Evolutionary conservation across 2,329 filamentous ascomycete species (phyloP).

Genomic region (Alternaria brassicae): DNA sequence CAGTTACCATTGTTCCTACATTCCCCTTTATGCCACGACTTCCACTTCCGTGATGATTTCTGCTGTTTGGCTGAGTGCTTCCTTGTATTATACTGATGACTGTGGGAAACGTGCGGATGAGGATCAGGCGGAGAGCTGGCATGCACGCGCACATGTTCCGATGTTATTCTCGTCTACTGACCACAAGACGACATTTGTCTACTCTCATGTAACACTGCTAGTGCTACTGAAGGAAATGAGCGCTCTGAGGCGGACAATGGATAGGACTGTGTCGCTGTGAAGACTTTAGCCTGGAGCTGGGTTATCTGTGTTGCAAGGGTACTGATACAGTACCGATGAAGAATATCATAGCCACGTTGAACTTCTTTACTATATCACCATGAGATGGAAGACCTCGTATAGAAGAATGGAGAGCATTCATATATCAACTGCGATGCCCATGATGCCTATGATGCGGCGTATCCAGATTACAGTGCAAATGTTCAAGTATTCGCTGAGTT

Average conservation of each 20-base stretch:
- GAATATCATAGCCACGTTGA: conserved; percentile 46
- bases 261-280: conserved; percentile 41
- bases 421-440: conserved; percentile 33
- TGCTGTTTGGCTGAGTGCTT: not conserved
- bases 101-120: conserved; percentile 41
- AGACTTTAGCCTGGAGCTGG: not conserved
- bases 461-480: conserved; percentile 43
- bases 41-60: conserved; percentile 24
- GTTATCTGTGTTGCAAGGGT: not conserved
- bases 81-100: conserved; percentile 39
- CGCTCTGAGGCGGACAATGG: conserved; percentile 50
- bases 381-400: conserved; percentile 35
- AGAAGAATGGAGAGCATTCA: conserved; percentile 41
- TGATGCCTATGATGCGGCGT: conserved; percentile 38
- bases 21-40: conserved; percentile 23
- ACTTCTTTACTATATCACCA: conserved; percentile 42
- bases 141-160: conserved; percentile 52
- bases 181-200: conserved; percentile 25
- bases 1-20: not conserved
- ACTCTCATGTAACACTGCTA: conserved; percentile 47
- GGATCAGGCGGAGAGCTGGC: conserved; percentile 47
- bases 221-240: conserved; percentile 52
- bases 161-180: conserved; percentile 26
- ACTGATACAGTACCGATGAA: conserved; percentile 34
- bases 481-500: conserved; percentile 32